Base-by-base conservation (phyloP, 2,329 filamentous ascomycete genomes). In the Hirsutella minnesotensis region DNA sequence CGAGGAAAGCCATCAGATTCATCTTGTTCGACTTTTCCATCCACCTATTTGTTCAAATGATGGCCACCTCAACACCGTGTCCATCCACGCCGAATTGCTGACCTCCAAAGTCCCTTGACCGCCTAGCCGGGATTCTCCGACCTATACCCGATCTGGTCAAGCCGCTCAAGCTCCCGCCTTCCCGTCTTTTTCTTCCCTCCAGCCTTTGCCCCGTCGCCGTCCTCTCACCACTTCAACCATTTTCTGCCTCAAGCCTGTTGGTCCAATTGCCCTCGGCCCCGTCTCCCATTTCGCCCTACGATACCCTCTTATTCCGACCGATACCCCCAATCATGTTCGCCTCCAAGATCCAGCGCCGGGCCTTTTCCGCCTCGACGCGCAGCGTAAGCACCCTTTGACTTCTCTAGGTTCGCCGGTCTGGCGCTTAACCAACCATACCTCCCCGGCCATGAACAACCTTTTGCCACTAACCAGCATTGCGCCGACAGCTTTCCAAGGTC, bases 401-500 rank as follows among this genome's bases (percentile, higher is more conserved):
- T 36, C 34, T 36, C 31, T 8, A 13, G 8, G n/a, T n/a, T n/a
- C 30, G n/a, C 13, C 30, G n/a, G 12, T 3, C 8, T 18, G 15
- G 15, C 15, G 33, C 15, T 5, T 4, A 18, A 2, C 15, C 18
- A n/a, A 18, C 16, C 33, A 35, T 35, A 35, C 13, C 33, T 35
- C 33, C 33, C 16, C 8, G 12, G 24, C 24, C 24, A 27, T 18
- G 5, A n/a, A 9, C n/a, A 18, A 16, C 9, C 15, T 15, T 18
- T 20, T 7, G 8, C 12, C n/a, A 15, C 27, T 40, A 16, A 31
- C 38, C 15, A 3, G 3, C 4, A 5, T 12, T 7, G 9, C n/a
- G 16, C 12, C 27, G 4, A 37, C 18, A 98, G 92, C 79, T 88
- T 62, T 94, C 89, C 70, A 96, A 96, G 80, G 92, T 98, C 60